These are phyloP conservation scores for Calocera cornea DNA, from an alignment of 768 basidiomycete genomes.

Conservation along the genomic window DNA sequence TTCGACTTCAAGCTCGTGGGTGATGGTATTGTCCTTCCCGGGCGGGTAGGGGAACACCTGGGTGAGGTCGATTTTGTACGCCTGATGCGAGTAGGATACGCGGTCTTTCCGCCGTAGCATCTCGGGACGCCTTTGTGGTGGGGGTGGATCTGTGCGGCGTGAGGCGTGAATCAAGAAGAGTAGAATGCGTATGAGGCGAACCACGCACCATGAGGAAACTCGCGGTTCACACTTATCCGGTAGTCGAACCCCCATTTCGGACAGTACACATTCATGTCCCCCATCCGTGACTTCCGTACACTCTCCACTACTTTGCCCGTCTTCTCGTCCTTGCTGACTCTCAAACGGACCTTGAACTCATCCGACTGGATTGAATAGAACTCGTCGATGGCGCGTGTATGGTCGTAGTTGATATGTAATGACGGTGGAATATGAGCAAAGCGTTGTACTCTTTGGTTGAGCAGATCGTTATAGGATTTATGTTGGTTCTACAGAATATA, in stretches of 20 bases:
- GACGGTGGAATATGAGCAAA: slow-evolving; percentile 37
- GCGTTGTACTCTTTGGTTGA: slow-evolving; percentile 69
- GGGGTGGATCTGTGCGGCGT: slow-evolving; percentile 14
- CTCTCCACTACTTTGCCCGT: slow-evolving; percentile 51
- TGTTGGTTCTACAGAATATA: slow-evolving; percentile 56
- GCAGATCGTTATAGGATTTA: slow-evolving; percentile 65
- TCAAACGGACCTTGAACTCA: slow-evolving; percentile 36
- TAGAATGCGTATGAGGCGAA: not conserved
- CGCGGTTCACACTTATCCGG: slow-evolving; percentile 85
- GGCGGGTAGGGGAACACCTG: slow-evolving; percentile 44
- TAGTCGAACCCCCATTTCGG: slow-evolving; percentile 79
- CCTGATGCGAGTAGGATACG: slow-evolving; percentile 84
- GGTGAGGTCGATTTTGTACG: slow-evolving; percentile 86
- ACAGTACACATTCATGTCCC: slow-evolving; percentile 73
- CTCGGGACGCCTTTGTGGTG: slow-evolving; percentile 7
- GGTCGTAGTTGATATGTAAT: slow-evolving; percentile 56
- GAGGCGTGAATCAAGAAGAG: not conserved
- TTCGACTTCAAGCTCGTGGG: slow-evolving; percentile 81
- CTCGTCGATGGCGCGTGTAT: slow-evolving; percentile 64
- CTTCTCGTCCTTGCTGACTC: slow-evolving; percentile 74
- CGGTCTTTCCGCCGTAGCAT: slow-evolving; percentile 61
- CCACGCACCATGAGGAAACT: slow-evolving; percentile 57
- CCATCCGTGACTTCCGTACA: slow-evolving; percentile 69
- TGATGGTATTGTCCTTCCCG: not conserved
- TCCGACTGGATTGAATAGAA: slow-evolving; percentile 38